Evolutionary conservation across 768 basidiomycete species (phyloP).

Genomic region (Clitopilus passeckerianus): DNA sequence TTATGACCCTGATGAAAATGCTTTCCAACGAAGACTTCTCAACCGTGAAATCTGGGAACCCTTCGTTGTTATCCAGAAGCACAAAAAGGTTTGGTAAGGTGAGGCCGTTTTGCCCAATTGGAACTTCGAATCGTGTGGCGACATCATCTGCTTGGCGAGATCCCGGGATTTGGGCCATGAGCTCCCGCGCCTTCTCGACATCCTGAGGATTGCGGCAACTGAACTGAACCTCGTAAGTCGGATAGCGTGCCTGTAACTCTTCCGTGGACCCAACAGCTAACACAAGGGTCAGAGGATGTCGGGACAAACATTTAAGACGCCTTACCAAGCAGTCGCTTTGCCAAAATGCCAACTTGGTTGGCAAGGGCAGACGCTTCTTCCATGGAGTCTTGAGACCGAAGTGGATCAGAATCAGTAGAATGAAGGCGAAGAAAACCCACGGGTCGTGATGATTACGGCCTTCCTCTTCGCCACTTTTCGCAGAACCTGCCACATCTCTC

Average conservation of each 20-base stretch:
- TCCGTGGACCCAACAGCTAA: constrained; percentile 63
- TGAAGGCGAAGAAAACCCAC: constrained; percentile 27
- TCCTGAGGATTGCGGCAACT: constrained; percentile 59
- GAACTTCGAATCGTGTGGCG: constrained; percentile 70
- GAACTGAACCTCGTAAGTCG: constrained; percentile 73
- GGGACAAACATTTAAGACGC: background rate
- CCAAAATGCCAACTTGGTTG: constrained; percentile 72
- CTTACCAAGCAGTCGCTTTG: constrained; percentile 62
- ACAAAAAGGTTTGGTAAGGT: constrained; percentile 59
- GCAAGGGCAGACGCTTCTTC: constrained; percentile 77
- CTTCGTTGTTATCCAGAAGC: constrained; percentile 41
- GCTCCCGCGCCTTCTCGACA: constrained; percentile 42
- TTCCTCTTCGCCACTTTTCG: constrained; percentile 59
- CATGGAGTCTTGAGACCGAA: constrained; percentile 54
- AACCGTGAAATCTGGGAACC: constrained; percentile 64
- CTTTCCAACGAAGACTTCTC: constrained; percentile 69
- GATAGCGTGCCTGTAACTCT: constrained; percentile 59
- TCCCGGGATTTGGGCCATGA: constrained; percentile 59
- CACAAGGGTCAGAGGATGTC: background rate
- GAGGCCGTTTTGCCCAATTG: constrained; percentile 44
- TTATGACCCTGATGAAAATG: constrained; percentile 69
- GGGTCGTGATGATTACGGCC: constrained; percentile 66
- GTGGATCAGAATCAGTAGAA: background rate
- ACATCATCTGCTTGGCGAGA: constrained; percentile 65
- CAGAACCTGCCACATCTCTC: constrained; percentile 75